Evolutionary conservation across 2,329 filamentous ascomycete genomes (phyloP), one percentile per base, ranked within the genome.

Genomic region (Fonsecaea nubica): DNA sequence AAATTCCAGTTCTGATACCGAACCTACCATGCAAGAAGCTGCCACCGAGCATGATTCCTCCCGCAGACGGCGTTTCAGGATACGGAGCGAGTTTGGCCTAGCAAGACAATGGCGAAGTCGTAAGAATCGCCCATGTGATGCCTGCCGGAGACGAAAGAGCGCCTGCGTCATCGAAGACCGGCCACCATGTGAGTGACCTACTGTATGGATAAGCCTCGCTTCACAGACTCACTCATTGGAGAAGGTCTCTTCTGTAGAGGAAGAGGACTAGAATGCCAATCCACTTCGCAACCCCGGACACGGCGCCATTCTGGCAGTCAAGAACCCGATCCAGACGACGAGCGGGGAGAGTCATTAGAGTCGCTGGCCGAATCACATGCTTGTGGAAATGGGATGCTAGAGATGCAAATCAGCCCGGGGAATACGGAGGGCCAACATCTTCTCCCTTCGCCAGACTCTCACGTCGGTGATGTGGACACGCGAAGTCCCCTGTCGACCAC

Each of bases 111-210:
- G 61, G 67, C 36, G 81, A 62, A 83, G 81, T 71, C 78, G 81
- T 64, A 83, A 83, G 73, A 80, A 80, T 64, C 77, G 80, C 32
- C 81, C 81, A 1, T 83, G 81, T 66, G 81, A 83, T 72, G 76
- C 77, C 10, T 83, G 81, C 68, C 79, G 81, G 8, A 75, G 75
- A 55, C 75, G 81, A 18, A 83, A 83, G 74, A 82, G 80, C 50
- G 81, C 80, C n/a, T 83, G 81, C 70, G 77, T 83, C 7, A 83
- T 83, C 62, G 77, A 79, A 35, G 75, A 75, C 10, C 74, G 77
- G 64, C 81, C 81, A 58, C 81, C 81, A 64, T 83, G 81, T 83
- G 76, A 74, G 80, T 71, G 36, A 38, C 25, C 25, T 25, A 2
- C 36, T 64, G 18, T 40, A 58, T 36, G 36, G 15, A 25, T 56